Base-by-base conservation (phyloP, 306 rosid species). In the Phaseolus lunatus region DNA sequence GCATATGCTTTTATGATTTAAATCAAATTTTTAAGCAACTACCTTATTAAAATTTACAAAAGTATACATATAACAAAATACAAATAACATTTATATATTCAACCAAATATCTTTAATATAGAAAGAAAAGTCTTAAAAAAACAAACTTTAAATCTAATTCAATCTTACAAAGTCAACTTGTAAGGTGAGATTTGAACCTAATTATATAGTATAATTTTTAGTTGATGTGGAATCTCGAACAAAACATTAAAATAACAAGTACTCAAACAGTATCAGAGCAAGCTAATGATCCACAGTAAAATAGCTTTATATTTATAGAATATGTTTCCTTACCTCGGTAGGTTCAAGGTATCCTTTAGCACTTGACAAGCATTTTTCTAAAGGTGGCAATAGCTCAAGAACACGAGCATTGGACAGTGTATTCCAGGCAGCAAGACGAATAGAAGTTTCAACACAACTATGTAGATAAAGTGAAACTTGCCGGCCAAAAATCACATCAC, bases 381-480 rank as follows among this genome's bases (percentile, higher is more conserved):
- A 49, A 67, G 91, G 91, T 57, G 98, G 97, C 62, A 95, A 90
- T 81, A 95, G 93, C 80, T 95, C 97, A 83, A 95, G 95, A 79
- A 88, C 98, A 58, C 78, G 88, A 78, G 89, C 89, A 86, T 81
- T 89, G 56, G 89, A 87, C 73, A 92, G 81, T 56, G 90, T 59
- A 82, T 88, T 95, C 98, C 98, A 92, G 31, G 97, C 85, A 66
- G 91, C 84, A 82, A 95, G 92, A 41, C 98, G 88, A 72, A 84
- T 64, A 8, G 92, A 88, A 72, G 89, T 79, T 85, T 95, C 97
- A 79, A 90, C 96, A 73, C 83, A 81, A 19, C 88, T 84, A 86
- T 89, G 96, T 35, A 95, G 80, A 89, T 92, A 95, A 26, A 95
- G 58, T 33, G 97, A 89, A 87, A 95, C 89, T 89, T 95, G 98